phyloP scores from a whole-genome alignment of 1,284 basidiomycete genomes.

The Cryptococcus jaspeensis region DNA sequence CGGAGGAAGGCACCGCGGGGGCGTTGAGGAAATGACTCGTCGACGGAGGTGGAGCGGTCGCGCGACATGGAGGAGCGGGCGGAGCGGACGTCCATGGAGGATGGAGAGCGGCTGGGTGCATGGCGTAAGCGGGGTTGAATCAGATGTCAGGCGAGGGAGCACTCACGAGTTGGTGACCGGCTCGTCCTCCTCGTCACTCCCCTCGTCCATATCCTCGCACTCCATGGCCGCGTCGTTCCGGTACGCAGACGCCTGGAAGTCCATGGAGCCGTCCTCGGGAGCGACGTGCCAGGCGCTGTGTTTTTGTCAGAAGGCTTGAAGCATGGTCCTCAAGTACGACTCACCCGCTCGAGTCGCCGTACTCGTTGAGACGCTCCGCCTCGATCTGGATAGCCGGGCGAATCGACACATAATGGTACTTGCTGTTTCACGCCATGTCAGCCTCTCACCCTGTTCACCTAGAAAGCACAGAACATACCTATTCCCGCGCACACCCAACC shows the following conservation, averaged over 20 bases:
- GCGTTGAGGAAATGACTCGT: neutral
- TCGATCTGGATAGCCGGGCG: constrained; percentile 81
- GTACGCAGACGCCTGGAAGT: constrained; percentile 17
- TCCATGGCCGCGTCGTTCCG: constrained; percentile 35
- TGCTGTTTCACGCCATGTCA: too few species aligned
- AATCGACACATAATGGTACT: constrained; percentile 57
- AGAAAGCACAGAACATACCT: constrained; percentile 53
- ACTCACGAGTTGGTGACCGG: constrained; percentile 3
- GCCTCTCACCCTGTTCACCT: constrained; percentile 1
- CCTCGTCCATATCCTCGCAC: constrained; percentile 34
- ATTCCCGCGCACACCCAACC: constrained; percentile 84
- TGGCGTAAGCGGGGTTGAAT: neutral
- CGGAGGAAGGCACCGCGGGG: constrained; percentile 4
- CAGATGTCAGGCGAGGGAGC: neutral
- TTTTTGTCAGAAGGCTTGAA: neutral
- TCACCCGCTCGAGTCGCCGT: constrained; percentile 57
- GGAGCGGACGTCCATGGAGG: constrained; percentile 1
- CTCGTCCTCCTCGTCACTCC: constrained; percentile 23
- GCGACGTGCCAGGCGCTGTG: constrained; percentile 28
- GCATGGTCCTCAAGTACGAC: neutral
- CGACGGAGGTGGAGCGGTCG: constrained; percentile 15
- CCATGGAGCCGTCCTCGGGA: constrained; percentile 24
- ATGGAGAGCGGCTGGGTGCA: neutral
- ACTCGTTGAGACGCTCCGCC: constrained; percentile 84
- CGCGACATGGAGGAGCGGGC: neutral